Evolutionary conservation across 164 flowering plant genomes (phyloP), one percentile per base, ranked within the genome.

Genomic region (Tetracentron sinense): DNA sequence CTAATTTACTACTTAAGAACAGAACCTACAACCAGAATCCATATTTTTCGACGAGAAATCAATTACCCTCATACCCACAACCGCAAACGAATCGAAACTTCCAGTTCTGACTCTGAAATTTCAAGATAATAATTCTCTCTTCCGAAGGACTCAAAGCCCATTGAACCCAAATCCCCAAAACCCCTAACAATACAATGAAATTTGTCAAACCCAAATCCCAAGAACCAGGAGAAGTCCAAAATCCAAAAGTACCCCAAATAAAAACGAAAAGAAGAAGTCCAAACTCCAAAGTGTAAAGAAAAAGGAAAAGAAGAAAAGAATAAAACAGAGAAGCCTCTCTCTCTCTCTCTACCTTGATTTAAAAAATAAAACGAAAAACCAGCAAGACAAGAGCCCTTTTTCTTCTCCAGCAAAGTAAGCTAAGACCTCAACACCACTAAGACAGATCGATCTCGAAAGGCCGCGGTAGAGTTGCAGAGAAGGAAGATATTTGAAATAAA

Each of bases 351-450:
- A 76, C 73, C 75, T 75, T 78, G 65, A 33, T 30, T 11, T 12
- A 6, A 42, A 70, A 71, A 33, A 4, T 33, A 33, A 4, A 4
- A 33, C 54, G 27, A 55, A 63, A 30, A 47, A 22, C 27, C 10
- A 33, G 50, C 16, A 42, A 0, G 44, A 33, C 54, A 61, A 56
- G 51, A 17, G 46, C 47, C 70, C 69, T 66, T 75, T 74, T n/a
- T 76, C 81, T 68, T 76, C 62, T 59, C 58, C 56, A 66, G 74
- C 79, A 77, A 73, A 73, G 46, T 21, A 69, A 71, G 79, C 72
- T 67, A 65, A 75, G 62, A 42, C 64, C 54, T 42, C 50, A 61
- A 70, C 38, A 42, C 58, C 29, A 67, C 42, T 58, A 23, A 23
- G 54, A 21, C 50, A 48, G 44, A 61, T 60, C 65, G 66, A 46